phyloP scores from a whole-genome alignment of 768 basidiomycete genomes.

The Rhodotorula taiwanensis region DNA sequence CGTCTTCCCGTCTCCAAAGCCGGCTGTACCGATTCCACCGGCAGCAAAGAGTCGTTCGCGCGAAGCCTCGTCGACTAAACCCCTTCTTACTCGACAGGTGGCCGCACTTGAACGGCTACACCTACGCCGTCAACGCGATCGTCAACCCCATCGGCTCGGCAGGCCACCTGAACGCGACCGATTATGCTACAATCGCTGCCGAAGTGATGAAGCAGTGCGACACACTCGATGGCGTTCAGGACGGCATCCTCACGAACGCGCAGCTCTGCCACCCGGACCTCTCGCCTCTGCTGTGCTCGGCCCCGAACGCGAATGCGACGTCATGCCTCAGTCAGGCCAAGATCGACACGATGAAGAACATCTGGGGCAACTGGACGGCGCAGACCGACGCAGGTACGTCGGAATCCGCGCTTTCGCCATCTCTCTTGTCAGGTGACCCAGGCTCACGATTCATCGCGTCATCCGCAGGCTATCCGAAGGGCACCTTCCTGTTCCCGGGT shows the following conservation, averaged over 20 bases:
- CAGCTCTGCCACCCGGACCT: conserved; percentile 42
- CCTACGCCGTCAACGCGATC: conserved; percentile 29
- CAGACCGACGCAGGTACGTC: neutral
- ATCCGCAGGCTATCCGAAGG: conserved; percentile 1
- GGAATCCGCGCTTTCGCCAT: too few species aligned
- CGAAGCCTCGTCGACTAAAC: too few species aligned
- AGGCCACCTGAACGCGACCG: conserved; percentile 14
- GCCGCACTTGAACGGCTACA: too few species aligned
- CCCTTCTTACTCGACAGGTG: too few species aligned
- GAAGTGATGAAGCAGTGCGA: conserved; percentile 29
- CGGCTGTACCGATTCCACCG: too few species aligned
- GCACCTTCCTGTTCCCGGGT: conserved; percentile 11
- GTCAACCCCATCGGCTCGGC: conserved; percentile 25
- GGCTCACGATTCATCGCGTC: too few species aligned
- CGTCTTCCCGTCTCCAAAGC: too few species aligned
- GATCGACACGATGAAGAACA: conserved; percentile 13
- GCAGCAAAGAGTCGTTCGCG: too few species aligned
- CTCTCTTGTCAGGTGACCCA: too few species aligned
- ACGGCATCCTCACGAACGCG: conserved; percentile 44
- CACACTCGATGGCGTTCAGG: conserved; percentile 40
- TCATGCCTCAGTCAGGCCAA: conserved; percentile 12
- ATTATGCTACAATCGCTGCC: conserved; percentile 17
- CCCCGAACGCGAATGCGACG: neutral
- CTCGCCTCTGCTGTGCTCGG: conserved; percentile 2
- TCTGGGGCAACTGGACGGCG: conserved; percentile 3